phyloP scores from a whole-genome alignment of 2,329 filamentous ascomycete genomes.

The Aspergillus jensenii region DNA sequence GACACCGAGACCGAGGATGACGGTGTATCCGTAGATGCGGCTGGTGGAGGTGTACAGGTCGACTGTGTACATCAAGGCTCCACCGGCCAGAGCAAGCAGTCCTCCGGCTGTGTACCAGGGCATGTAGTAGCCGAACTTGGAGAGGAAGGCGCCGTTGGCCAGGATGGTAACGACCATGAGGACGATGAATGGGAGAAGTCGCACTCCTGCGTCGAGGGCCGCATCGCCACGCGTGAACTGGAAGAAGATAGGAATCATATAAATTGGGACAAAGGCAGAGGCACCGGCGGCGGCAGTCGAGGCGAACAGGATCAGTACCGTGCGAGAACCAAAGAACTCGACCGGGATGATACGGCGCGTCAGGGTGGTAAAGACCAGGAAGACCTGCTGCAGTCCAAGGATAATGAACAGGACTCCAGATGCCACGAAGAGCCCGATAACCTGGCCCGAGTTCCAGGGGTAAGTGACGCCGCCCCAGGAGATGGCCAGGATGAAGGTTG shows the following conservation, averaged over 20 bases:
- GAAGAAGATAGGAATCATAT: conserved; percentile 57
- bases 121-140: conserved; percentile 13
- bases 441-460: conserved; percentile 40
- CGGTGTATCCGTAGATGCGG: conserved; percentile 27
- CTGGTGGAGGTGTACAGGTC: conserved; percentile 14
- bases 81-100: conserved; percentile 22
- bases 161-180: conserved; percentile 18
- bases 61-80: conserved; percentile 23
- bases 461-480: conserved; percentile 53
- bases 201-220: conserved; percentile 26
- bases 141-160: conserved; percentile 22
- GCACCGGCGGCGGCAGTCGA: conserved; percentile 38
- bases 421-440: conserved; percentile 39
- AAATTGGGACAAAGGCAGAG: conserved; percentile 41
- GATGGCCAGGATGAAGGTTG: conserved; percentile 49
- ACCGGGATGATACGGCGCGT: conserved; percentile 50
- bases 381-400: conserved; percentile 43
- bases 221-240: conserved; percentile 50
- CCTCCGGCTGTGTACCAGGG: conserved; percentile 25
- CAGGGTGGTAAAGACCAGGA: conserved; percentile 42
- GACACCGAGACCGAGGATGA: conserved; percentile 25
- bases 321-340: conserved; percentile 42
- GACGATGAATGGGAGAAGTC: conserved; percentile 28
- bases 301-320: conserved; percentile 45
- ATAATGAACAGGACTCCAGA: conserved; percentile 45